These are phyloP conservation scores for Ricinus communis DNA, from an alignment of 345 rosid genomes.

Conservation along the genomic window DNA sequence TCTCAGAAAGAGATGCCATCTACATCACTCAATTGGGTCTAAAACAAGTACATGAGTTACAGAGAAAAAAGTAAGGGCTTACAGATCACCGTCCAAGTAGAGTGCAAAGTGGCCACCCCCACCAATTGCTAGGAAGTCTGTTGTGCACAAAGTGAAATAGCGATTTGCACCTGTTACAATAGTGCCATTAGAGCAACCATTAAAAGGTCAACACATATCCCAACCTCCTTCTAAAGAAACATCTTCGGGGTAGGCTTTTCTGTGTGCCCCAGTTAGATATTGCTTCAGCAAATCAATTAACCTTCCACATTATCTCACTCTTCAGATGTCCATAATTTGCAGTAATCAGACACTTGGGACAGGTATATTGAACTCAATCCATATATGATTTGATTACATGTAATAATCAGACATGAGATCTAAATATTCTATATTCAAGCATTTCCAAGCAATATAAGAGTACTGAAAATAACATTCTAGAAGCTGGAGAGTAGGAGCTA, in stretches of 20 bases:
- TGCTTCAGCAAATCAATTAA: background rate
- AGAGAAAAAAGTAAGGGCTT: constrained; percentile 27
- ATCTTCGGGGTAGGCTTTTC: too few relatives aligned
- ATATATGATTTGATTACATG: background rate
- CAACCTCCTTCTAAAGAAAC: background rate
- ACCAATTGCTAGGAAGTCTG: constrained; percentile 80
- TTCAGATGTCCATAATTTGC: background rate
- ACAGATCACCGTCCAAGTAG: constrained; percentile 88
- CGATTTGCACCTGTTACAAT: constrained; percentile 74
- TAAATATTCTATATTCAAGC: background rate
- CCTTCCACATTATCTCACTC: background rate
- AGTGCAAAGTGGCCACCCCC: constrained; percentile 96
- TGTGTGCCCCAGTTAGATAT: background rate
- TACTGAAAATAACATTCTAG: background rate
- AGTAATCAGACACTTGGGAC: background rate
- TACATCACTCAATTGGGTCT: background rate
- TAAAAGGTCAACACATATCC: background rate
- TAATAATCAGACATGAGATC: background rate
- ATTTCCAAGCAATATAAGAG: background rate
- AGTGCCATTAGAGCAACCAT: constrained; percentile 17
- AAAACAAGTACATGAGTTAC: background rate
- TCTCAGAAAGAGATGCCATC: background rate
- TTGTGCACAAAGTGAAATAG: constrained; percentile 84
- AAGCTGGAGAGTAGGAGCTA: too few relatives aligned
- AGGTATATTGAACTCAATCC: background rate